These are phyloP conservation scores for Scedosporium minutisporum DNA, from an alignment of 2,329 filamentous ascomycete species.

Conservation along the genomic window DNA sequence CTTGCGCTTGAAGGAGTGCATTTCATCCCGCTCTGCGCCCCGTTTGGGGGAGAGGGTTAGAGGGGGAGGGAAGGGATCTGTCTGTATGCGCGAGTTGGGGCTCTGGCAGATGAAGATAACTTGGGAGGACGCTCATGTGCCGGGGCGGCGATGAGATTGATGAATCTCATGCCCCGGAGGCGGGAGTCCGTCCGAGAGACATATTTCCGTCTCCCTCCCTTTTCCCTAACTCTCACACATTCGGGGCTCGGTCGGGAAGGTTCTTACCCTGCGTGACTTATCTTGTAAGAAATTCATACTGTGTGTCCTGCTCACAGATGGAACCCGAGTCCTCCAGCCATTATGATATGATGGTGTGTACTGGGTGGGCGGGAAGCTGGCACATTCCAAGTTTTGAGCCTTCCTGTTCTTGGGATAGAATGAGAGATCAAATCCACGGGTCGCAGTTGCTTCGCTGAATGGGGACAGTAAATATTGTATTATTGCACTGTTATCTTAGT, in stretches of 20 bases:
- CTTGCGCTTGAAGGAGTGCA: background rate
- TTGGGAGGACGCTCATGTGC: background rate
- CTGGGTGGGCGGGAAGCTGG: background rate
- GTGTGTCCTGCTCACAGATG: background rate
- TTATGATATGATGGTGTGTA: background rate
- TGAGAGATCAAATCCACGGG: background rate
- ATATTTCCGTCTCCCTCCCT: background rate
- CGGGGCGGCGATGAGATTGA: background rate
- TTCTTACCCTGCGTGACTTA: conserved; percentile 7
- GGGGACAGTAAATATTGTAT: background rate
- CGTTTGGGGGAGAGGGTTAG: background rate
- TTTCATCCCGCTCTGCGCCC: background rate
- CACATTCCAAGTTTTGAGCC: background rate
- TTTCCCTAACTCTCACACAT: background rate
- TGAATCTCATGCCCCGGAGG: background rate
- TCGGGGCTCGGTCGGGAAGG: background rate
- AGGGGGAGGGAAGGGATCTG: too few relatives aligned
- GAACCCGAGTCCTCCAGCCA: background rate
- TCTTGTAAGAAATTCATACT: conserved; percentile 7
- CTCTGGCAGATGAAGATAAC: background rate
- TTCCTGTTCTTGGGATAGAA: conserved; percentile 1
- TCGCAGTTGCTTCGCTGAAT: background rate
- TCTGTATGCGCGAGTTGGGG: background rate
- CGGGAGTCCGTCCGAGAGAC: background rate
- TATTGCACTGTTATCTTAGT: background rate